Evolutionary conservation across 257 asterid genomes (phyloP).

Genomic region (Gentiana straminea): DNA sequence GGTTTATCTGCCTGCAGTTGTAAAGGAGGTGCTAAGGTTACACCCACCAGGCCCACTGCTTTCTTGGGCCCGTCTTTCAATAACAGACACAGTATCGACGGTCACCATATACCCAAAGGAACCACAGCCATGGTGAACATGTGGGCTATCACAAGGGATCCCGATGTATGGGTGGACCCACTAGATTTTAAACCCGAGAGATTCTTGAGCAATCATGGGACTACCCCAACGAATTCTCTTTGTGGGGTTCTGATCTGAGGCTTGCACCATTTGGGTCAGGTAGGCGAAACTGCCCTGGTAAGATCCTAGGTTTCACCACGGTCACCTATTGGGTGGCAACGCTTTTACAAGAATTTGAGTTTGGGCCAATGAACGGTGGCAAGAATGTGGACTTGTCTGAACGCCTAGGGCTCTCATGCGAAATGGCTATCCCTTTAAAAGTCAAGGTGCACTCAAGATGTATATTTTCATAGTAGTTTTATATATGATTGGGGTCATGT

Average conservation of each 20-base stretch:
- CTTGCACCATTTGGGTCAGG: conserved; percentile 88
- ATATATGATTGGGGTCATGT: too few relatives aligned
- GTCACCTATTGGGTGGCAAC: conserved; percentile 62
- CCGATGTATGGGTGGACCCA: conserved; percentile 47
- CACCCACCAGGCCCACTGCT: conserved; percentile 94
- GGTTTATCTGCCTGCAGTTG: conserved; percentile 50
- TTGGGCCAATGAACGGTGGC: conserved; percentile 1
- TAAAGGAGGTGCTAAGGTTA: conserved; percentile 63
- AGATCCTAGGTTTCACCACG: conserved; percentile 46
- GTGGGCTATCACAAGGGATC: conserved; percentile 87
- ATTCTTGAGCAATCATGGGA: conserved; percentile 16
- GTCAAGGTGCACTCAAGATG: conserved; percentile 17
- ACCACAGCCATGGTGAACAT: conserved; percentile 82
- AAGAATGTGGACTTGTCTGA: conserved; percentile 41
- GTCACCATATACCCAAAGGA: conserved; percentile 58
- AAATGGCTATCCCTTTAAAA: conserved; percentile 63
- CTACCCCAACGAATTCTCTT: conserved; percentile 7
- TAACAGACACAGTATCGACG: conserved; percentile 46
- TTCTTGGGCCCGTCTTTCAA: conserved; percentile 73
- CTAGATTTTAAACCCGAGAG: conserved; percentile 50
- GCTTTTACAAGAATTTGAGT: conserved; percentile 45
- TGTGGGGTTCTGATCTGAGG: conserved; percentile 58
- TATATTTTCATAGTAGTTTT: too few relatives aligned
- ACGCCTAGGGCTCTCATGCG: conserved; percentile 31
- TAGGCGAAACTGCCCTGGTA: conserved; percentile 74